These are phyloP conservation scores for Trichoderma asperelloides DNA, from an alignment of 495 filamentous ascomycete species.

Conservation along the genomic window DNA sequence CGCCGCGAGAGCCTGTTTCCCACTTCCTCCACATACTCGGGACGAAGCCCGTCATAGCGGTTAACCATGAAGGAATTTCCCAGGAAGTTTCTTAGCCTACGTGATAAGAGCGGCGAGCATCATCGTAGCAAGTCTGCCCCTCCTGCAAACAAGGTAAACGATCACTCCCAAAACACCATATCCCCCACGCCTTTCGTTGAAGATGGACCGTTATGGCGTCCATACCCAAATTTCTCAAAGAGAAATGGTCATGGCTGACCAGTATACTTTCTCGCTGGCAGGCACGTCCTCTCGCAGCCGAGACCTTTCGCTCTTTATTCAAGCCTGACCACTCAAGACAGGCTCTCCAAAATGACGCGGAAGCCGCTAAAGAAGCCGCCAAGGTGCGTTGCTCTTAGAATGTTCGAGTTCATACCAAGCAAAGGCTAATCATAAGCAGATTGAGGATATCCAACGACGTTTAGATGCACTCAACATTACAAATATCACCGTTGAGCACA, in stretches of 20 bases:
- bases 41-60: neutral
- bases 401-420: neutral
- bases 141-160: constrained; percentile 27
- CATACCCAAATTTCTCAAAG: constrained; percentile 14
- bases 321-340: constrained; percentile 43
- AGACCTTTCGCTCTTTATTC: constrained; percentile 47
- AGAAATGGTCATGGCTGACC: neutral
- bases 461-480: constrained; percentile 45
- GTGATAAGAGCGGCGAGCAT: constrained; percentile 53
- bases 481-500: constrained; percentile 49
- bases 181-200: constrained; percentile 12
- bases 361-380: constrained; percentile 34
- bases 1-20: constrained; percentile 2
- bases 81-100: constrained; percentile 58
- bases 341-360: constrained; percentile 45
- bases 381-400: constrained; percentile 24
- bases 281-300: constrained; percentile 28
- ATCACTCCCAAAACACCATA: constrained; percentile 40
- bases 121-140: constrained; percentile 37
- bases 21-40: neutral
- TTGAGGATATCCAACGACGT: constrained; percentile 44
- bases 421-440: constrained; percentile 26
- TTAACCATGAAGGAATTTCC: constrained; percentile 24
- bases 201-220: constrained; percentile 6
- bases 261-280: constrained; percentile 17